Evolutionary conservation across 768 basidiomycete species (phyloP).

Genomic region (Porphyrellus cyaneotinctus): DNA sequence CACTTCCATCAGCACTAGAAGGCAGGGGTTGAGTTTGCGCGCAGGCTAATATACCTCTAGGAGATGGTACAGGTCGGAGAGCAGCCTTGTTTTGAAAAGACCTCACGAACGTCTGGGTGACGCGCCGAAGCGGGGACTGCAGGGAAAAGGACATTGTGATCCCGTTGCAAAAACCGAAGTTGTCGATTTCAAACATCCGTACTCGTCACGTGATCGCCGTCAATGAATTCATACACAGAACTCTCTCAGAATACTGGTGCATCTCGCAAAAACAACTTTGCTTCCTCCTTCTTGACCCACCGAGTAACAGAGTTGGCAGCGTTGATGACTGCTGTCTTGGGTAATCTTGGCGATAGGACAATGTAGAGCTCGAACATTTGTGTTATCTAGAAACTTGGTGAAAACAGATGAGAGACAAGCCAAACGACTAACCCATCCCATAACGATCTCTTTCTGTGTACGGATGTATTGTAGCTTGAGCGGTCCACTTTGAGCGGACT

Average conservation of each 20-base stretch:
- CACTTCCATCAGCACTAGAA: conserved; percentile 8
- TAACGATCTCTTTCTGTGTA: conserved; percentile 80
- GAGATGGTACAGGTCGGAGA: conserved; percentile 19
- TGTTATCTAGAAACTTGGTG: conserved; percentile 59
- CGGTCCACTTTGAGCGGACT: conserved; percentile 74
- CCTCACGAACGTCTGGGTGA: conserved; percentile 22
- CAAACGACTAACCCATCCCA: conserved; percentile 80
- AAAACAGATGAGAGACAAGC: background rate
- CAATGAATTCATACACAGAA: background rate
- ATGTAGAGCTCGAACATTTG: conserved; percentile 92
- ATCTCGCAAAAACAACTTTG: conserved; percentile 74
- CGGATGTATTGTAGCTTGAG: conserved; percentile 85
- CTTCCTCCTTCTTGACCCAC: conserved; percentile 91
- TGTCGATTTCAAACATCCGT: conserved; percentile 3
- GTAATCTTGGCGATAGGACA: conserved; percentile 72
- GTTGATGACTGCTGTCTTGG: conserved; percentile 83
- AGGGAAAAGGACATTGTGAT: conserved; percentile 23
- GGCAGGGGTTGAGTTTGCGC: background rate
- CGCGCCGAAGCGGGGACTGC: conserved; percentile 17
- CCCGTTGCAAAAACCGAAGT: background rate
- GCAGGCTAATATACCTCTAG: conserved; percentile 18
- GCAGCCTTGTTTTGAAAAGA: conserved; percentile 31
- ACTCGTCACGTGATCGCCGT: conserved; percentile 18
- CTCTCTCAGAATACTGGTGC: conserved; percentile 75
- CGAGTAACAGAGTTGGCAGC: conserved; percentile 86